Percentiles rank a stretch among this genome's conserved stretches.
Evolutionary conservation across 2,329 filamentous ascomycete species (phyloP).

Genomic region (Microthyrium microscopicum): DNA sequence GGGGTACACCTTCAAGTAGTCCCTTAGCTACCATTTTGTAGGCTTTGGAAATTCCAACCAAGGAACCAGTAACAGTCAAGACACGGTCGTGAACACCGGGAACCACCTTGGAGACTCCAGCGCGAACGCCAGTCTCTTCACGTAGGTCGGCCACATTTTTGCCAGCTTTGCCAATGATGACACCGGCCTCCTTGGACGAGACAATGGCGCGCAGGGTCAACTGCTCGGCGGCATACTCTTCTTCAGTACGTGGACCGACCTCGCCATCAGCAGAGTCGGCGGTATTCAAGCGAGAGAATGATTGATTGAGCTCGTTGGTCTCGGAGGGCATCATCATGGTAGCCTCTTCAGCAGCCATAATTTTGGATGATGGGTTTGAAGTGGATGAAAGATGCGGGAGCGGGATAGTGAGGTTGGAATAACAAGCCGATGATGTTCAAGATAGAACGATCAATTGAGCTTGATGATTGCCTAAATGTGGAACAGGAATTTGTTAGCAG

Average conservation of each 20-base stretch:
- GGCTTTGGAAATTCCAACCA: constrained; percentile 77
- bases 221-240: constrained; percentile 86
- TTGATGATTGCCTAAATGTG: neutral
- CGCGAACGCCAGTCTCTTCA: constrained; percentile 95
- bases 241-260: constrained; percentile 74
- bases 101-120: constrained; percentile 96
- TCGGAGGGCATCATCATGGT: neutral
- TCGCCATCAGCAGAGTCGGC: constrained; percentile 34
- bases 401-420: constrained; percentile 1
- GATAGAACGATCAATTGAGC: neutral
- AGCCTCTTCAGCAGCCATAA: constrained; percentile 2
- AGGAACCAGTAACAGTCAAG: constrained; percentile 79
- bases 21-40: constrained; percentile 88
- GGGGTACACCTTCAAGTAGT: constrained; percentile 79
- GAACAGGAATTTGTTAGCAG: neutral
- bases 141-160: constrained; percentile 96
- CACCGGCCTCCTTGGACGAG: constrained; percentile 94
- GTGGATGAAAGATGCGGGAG: constrained; percentile 2
- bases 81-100: constrained; percentile 95
- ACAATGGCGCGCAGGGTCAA: constrained; percentile 94
- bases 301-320: neutral
- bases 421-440: constrained; percentile 1
- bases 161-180: constrained; percentile 96
- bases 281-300: constrained; percentile 3
- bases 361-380: constrained; percentile 2